Evolutionary conservation across 1,284 basidiomycete species (phyloP).

Genomic region (Apiotrichum laibachii): DNA sequence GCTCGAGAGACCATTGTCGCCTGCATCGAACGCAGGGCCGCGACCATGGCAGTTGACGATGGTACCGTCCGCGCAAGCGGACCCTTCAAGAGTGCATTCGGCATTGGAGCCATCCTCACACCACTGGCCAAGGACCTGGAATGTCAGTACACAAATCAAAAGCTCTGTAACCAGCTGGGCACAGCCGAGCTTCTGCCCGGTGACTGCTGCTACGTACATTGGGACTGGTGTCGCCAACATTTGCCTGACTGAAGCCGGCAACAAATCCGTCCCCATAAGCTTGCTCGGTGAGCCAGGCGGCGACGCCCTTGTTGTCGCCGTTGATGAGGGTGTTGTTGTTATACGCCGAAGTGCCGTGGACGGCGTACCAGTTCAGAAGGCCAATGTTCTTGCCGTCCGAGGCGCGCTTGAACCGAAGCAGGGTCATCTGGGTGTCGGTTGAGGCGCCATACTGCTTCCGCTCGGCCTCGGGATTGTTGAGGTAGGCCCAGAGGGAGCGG

Average conservation of each 20-base stretch:
- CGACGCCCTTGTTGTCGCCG: constrained; percentile 21
- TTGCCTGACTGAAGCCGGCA: constrained; percentile 19
- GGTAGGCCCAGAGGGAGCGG: constrained; percentile 15
- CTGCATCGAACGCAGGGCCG: constrained; percentile 5
- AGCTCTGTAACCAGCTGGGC: too few relatives aligned
- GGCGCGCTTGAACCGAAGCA: constrained; percentile 10
- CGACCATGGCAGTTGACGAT: constrained; percentile 12
- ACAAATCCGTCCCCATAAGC: constrained; percentile 12
- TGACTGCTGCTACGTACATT: background rate
- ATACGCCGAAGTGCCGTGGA: constrained; percentile 14
- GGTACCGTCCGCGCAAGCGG: constrained; percentile 14
- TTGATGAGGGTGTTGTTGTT: constrained; percentile 18
- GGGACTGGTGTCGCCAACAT: constrained; percentile 14
- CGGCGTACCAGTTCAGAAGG: constrained; percentile 18
- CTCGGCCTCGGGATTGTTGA: constrained; percentile 17
- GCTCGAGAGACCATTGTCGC: constrained; percentile 8
- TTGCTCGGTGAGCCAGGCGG: constrained; percentile 12
- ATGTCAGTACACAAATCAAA: too few relatives aligned
- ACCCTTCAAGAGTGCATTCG: constrained; percentile 6
- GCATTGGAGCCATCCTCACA: constrained; percentile 17
- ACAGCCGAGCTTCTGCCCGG: too few relatives aligned
- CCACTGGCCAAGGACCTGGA: constrained; percentile 10
- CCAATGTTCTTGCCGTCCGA: constrained; percentile 8
- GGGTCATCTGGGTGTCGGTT: constrained; percentile 16
- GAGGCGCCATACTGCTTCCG: constrained; percentile 5